Base-by-base conservation (phyloP, 768 basidiomycete species). In the Lactarius tabidus region DNA sequence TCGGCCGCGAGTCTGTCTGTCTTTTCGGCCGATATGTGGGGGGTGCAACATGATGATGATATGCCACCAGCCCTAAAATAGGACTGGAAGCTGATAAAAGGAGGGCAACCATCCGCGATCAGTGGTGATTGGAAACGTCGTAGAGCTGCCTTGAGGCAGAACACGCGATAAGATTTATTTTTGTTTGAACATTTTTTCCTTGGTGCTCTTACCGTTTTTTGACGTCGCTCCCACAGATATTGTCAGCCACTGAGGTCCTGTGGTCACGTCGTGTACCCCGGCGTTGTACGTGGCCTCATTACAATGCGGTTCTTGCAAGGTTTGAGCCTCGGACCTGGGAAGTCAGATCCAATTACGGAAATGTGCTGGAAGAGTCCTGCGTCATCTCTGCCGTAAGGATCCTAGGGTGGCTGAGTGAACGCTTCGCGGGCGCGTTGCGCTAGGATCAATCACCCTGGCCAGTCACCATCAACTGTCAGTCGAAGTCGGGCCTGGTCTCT, bases 331-430 rank as follows among this genome's bases (percentile, higher is more conserved):
- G 59, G 48, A 36, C 17, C 8, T 39, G 23, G 60, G 26, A 28
- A 51, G 15, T 48, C 43, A 10, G 39, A 28, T 28, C 39, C 39
- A 28, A 20, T 58, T 38, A 8, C 38, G 56, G 43, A 8, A 59
- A 48, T 23, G 2, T 15, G n/a, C 28, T 48, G 31, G 31, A 39
- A 31, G 20, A 18, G 28, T 17, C 9, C n/a, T 48, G 61, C 33
- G 43, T 62, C 61, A 56, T 56, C 54, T 14, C 35, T 60, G 12
- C 28, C 60, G 51, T 54, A 62, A 62, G 33, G 20, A 36, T 57
- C 43, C n/a, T 38, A 28, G 35, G 35, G 20, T n/a, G 7, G 35
- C 51, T 35, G 51, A 20, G 18, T 36, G 59, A 62, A 56, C 61
- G 61, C 38, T 53, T 5, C 60, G 20, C 6, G 26, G 35, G 36